Conservation (phyloP, 148 eudicot species). For the Rhododendron griersonianum region DNA sequence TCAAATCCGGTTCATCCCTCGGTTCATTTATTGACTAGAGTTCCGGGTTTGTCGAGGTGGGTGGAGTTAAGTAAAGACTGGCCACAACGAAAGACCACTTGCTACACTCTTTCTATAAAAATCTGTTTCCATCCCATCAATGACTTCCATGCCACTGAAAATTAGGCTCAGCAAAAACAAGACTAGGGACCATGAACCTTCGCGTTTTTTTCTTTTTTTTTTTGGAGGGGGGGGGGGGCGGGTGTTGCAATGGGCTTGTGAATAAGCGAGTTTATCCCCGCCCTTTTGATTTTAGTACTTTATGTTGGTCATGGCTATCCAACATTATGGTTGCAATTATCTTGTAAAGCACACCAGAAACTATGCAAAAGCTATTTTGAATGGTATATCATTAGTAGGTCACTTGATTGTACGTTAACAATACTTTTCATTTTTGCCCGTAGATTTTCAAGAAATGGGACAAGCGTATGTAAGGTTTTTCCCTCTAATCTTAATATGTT, state of each 20-base stretch:
- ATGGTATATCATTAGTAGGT: neutral
- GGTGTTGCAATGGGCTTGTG: too few relatives aligned
- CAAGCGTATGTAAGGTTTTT: neutral
- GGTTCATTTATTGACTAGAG: neutral
- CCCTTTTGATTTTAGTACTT: too few relatives aligned
- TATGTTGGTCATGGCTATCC: too few relatives aligned
- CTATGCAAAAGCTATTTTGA: neutral
- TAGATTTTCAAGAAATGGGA: neutral
- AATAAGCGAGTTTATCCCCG: too few relatives aligned
- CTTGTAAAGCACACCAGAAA: too few relatives aligned
- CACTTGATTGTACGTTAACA: neutral
- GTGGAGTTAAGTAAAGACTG: neutral
- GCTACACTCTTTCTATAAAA: neutral
- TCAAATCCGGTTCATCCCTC: neutral
- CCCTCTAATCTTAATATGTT: neutral
- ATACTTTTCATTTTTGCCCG: neutral
- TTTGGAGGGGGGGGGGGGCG: too few relatives aligned
- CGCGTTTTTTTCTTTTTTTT: neutral
- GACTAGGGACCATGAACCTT: neutral
- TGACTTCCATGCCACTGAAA: neutral
- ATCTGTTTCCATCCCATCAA: neutral
- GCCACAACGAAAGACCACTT: neutral
- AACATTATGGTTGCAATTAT: too few relatives aligned
- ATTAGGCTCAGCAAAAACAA: neutral
- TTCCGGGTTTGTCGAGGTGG: neutral